phyloP scores from a whole-genome alignment of 139 green algal genomes.

The Pleodorina starrii region DNA sequence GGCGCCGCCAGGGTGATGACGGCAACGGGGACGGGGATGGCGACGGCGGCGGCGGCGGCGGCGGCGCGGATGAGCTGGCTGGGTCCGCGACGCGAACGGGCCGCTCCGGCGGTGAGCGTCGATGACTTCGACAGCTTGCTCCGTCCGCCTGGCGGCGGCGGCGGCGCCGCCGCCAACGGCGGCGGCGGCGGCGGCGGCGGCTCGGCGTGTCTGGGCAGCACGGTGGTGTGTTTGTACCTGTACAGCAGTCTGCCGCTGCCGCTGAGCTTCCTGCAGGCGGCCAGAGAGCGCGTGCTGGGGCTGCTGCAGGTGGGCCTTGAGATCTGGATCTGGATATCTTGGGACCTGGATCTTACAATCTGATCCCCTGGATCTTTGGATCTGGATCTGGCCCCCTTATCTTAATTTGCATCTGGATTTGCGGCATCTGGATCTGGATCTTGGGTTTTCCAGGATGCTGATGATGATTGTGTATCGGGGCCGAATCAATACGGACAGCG shows the following conservation, averaged over 20 bases:
- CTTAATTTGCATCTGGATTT: too few species aligned
- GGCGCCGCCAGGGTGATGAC: neutral
- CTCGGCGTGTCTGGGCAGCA: neutral
- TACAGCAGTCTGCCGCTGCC: constrained; percentile 26
- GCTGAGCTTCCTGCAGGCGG: constrained; percentile 1
- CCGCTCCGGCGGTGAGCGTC: neutral
- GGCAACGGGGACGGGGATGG: neutral
- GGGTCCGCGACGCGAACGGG: neutral
- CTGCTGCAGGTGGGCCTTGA: constrained; percentile 27
- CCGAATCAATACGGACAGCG: too few species aligned
- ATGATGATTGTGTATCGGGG: too few species aligned
- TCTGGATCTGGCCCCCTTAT: too few species aligned
- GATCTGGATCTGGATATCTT: too few species aligned
- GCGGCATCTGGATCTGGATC: too few species aligned
- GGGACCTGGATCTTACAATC: too few species aligned
- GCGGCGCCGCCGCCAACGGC: neutral
- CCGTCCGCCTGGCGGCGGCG: neutral
- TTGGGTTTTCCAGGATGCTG: too few species aligned
- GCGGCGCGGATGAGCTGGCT: neutral
- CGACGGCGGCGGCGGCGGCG: too few species aligned
- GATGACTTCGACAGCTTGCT: neutral
- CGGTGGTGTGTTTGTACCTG: neutral
- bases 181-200: neutral
- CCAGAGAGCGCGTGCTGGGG: neutral
- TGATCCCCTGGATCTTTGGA: too few species aligned